Percentiles rank a stretch among this genome's conserved stretches.
phyloP scores from a whole-genome alignment of 139 green algal species.

The Volvox africanus region DNA sequence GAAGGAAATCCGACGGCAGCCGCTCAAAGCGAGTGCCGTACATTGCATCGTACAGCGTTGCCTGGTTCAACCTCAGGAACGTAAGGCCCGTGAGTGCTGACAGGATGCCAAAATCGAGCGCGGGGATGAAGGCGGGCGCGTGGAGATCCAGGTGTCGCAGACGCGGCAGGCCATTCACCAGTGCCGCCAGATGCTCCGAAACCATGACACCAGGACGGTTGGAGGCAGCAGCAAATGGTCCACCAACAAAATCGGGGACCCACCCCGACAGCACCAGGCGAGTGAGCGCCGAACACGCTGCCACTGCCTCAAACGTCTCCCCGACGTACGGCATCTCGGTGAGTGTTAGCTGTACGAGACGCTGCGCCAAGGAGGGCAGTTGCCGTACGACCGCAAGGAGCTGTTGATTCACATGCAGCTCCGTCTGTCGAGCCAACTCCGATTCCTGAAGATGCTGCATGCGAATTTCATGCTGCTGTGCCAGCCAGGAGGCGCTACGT shows the following conservation, averaged over 20 bases:
- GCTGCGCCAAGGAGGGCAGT: not conserved
- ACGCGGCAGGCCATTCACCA: not conserved
- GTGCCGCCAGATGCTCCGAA: not conserved
- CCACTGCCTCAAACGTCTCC: not conserved
- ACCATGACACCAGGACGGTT: not conserved
- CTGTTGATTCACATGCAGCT: not conserved
- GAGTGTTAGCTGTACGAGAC: not conserved
- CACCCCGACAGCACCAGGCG: constrained; percentile 20
- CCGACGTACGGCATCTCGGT: not conserved
- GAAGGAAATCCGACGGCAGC: constrained; percentile 3
- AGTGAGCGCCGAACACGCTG: not conserved
- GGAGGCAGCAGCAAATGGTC: not conserved
- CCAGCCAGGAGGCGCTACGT: not conserved
- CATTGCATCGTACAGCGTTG: not conserved
- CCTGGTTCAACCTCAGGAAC: constrained; percentile 23
- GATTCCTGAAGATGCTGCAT: not conserved
- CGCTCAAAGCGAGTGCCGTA: constrained; percentile 24
- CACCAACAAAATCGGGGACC: not conserved
- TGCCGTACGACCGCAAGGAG: not conserved
- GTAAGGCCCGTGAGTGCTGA: not conserved
- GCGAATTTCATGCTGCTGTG: not conserved
- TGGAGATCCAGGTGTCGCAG: constrained; percentile 24
- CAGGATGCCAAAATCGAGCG: not conserved
- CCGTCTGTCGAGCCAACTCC: not conserved
- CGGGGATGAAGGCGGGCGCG: not conserved